Evolutionary conservation across 768 basidiomycete genomes (phyloP).

Genomic region (Ramaria sp.): DNA sequence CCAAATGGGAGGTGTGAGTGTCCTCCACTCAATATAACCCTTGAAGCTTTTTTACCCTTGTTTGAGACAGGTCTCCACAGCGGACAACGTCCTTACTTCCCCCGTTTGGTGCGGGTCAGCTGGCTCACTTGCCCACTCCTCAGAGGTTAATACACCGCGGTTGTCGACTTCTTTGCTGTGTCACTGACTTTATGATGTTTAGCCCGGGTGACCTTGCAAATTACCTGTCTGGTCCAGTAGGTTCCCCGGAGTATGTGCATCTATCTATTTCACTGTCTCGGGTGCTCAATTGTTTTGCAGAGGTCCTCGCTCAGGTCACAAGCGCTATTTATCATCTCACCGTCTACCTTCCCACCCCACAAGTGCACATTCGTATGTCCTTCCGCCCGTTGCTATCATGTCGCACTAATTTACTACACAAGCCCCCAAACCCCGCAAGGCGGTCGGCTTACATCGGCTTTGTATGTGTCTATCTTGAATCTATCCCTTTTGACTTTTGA

Average conservation of each 20-base stretch:
- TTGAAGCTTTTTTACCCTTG: background rate
- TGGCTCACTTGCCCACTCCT: slow-evolving; percentile 6
- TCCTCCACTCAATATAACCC: background rate
- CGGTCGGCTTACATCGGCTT: background rate
- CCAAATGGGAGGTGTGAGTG: background rate
- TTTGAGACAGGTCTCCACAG: background rate
- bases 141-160: background rate
- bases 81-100: background rate
- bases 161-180: background rate
- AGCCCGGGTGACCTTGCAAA: background rate
- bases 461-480: background rate
- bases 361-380: background rate
- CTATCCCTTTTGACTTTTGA: background rate
- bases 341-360: background rate
- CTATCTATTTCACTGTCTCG: background rate
- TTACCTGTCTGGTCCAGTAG: background rate
- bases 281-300: background rate
- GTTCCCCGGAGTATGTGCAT: background rate
- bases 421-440: slow-evolving; percentile 2
- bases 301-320: background rate
- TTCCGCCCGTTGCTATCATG: background rate
- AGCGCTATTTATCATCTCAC: background rate
- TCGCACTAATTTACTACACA: background rate
- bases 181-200: background rate
- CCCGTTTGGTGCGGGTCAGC: background rate